Conservation (phyloP, 179 eudicot species). For the Vitellaria paradoxa region DNA sequence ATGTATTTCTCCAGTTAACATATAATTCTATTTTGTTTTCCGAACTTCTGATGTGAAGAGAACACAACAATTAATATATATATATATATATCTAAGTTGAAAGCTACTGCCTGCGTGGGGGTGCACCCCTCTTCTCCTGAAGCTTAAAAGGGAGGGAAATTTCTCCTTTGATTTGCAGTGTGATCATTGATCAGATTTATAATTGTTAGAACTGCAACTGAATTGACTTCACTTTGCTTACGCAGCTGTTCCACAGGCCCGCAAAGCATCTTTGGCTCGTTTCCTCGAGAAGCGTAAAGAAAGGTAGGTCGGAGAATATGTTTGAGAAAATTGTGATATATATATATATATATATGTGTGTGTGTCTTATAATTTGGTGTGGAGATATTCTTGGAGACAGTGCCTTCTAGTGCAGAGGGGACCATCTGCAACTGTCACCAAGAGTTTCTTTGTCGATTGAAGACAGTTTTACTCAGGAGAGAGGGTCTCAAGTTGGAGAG, state of each 20-base stretch:
- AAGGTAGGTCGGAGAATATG: conserved; percentile 32
- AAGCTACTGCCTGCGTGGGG: neutral
- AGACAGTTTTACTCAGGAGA: neutral
- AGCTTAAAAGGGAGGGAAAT: neutral
- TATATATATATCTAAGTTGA: neutral
- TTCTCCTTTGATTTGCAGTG: neutral
- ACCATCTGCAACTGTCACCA: neutral
- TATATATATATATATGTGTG: neutral
- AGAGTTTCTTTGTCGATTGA: neutral
- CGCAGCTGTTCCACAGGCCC: conserved; percentile 64
- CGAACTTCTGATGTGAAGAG: neutral
- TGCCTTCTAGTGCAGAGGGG: neutral
- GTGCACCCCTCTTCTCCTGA: neutral
- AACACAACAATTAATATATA: neutral
- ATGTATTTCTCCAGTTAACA: neutral
- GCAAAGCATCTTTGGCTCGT: conserved; percentile 66
- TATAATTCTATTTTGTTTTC: neutral
- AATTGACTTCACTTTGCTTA: neutral
- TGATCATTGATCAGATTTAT: neutral
- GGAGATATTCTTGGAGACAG: neutral
- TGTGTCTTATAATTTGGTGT: neutral
- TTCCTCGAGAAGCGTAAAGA: conserved; percentile 74
- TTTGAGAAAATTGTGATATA: neutral
- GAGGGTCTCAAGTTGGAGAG: neutral
- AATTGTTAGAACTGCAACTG: neutral